These are phyloP conservation scores for Ploettnerulaceae sp. DNA, from an alignment of 2,329 filamentous ascomycete species.

Conservation along the genomic window DNA sequence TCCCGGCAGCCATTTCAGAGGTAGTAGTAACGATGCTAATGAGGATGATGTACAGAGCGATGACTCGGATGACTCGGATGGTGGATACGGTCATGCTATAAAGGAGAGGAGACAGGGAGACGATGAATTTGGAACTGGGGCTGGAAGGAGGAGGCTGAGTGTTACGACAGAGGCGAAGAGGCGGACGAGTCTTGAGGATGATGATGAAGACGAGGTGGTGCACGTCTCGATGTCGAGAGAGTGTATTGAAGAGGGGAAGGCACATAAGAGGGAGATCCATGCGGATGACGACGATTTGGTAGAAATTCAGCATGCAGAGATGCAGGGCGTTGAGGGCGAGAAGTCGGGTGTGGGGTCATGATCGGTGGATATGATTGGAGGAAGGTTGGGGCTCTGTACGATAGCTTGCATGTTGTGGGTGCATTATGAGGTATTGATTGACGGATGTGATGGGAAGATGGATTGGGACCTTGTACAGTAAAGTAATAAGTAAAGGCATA, in stretches of 20 bases:
- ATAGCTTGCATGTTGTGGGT: background rate
- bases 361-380: too few relatives aligned
- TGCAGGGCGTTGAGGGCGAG: slow-evolving; percentile 19
- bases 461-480: background rate
- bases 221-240: slow-evolving; percentile 23
- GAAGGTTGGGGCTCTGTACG: background rate
- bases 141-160: slow-evolving; percentile 24
- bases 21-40: slow-evolving; percentile 21
- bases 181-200: slow-evolving; percentile 34
- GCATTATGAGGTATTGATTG: background rate
- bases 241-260: slow-evolving; percentile 4
- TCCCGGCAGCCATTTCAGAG: slow-evolving; percentile 4
- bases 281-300: slow-evolving; percentile 18
- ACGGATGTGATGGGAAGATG: background rate
- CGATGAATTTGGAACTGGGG: slow-evolving; percentile 4
- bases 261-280: background rate
- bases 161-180: slow-evolving; percentile 33
- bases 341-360: slow-evolving; percentile 7
- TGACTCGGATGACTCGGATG: slow-evolving; percentile 10
- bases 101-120: background rate
- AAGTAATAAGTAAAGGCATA: background rate
- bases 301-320: slow-evolving; percentile 28
- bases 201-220: slow-evolving; percentile 32
- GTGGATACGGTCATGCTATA: slow-evolving; percentile 16
- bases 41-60: slow-evolving; percentile 23